Percentiles rank a stretch among this genome's conserved stretches.
Conservation (phyloP, 129 eudicot species). For the Escallonia herrerae region DNA sequence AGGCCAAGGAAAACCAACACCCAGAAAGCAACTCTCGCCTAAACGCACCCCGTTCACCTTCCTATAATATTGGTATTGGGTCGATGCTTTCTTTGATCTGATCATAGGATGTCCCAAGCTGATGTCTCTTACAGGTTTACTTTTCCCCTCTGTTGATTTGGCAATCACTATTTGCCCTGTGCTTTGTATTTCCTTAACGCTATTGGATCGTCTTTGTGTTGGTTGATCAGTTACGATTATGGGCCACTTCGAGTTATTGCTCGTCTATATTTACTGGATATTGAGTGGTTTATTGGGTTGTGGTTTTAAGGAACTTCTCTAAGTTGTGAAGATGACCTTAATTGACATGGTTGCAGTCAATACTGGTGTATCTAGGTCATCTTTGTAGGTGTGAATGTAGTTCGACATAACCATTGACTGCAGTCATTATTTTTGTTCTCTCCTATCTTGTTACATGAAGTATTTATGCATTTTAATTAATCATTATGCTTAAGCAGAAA, state of each 20-base stretch:
- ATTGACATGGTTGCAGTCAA: too few relatives aligned
- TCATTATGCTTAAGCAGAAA: too few relatives aligned
- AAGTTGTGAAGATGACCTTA: too few relatives aligned
- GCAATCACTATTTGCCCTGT: neutral
- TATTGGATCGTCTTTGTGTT: neutral
- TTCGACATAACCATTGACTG: too few relatives aligned
- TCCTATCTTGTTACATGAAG: too few relatives aligned
- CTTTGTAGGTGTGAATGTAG: too few relatives aligned
- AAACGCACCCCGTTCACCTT: too few relatives aligned
- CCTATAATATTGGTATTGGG: neutral
- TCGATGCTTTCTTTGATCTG: neutral
- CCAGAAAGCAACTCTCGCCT: too few relatives aligned
- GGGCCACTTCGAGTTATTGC: neutral
- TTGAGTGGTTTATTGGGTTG: neutral
- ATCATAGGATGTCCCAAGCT: slow-evolving; percentile 47
- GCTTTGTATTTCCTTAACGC: neutral
- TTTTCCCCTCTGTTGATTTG: neutral
- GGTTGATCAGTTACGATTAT: neutral
- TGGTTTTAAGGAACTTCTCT: neutral
- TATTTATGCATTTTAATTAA: too few relatives aligned
- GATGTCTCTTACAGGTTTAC: slow-evolving; percentile 60
- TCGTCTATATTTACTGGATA: neutral
- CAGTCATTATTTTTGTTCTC: too few relatives aligned
- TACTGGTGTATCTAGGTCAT: too few relatives aligned
- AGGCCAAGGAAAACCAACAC: too few relatives aligned